Percentiles rank a stretch among this genome's conserved stretches.
Conservation (phyloP, 345 rosid genomes). For the Aquilaria sinensis region DNA sequence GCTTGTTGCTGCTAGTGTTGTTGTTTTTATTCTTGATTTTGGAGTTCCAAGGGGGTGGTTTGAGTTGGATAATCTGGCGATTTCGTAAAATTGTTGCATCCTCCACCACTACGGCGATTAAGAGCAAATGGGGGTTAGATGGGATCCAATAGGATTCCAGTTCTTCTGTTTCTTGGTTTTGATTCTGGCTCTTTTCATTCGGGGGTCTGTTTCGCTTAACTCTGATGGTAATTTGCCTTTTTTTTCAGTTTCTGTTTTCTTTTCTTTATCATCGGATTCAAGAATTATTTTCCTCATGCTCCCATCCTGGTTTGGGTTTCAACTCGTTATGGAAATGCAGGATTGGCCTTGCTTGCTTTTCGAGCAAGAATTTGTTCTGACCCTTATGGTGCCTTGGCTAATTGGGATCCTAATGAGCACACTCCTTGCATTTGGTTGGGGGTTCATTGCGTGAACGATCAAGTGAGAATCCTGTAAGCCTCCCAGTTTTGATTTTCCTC, state of each 20-base stretch:
- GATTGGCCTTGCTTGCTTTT: constrained; percentile 59
- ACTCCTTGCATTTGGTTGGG: constrained; percentile 75
- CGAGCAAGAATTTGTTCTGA: constrained; percentile 50
- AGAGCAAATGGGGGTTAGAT: constrained; percentile 67
- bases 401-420: constrained; percentile 50
- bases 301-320: constrained; percentile 7
- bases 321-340: constrained; percentile 36
- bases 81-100: constrained; percentile 34
- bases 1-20: constrained; percentile 11
- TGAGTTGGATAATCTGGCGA: constrained; percentile 53
- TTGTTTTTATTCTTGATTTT: constrained; percentile 15
- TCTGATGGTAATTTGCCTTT: constrained; percentile 47
- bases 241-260: constrained; percentile 1
- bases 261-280: neutral
- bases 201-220: constrained; percentile 40
- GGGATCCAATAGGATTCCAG: constrained; percentile 60
- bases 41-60: constrained; percentile 19
- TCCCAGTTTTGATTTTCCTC: constrained; percentile 1
- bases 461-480: constrained; percentile 78
- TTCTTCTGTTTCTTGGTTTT: constrained; percentile 45
- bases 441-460: constrained; percentile 53
- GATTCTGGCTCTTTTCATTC: constrained; percentile 34
- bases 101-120: constrained; percentile 34
- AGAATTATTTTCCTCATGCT: neutral
- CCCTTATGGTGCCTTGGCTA: constrained; percentile 56